These are phyloP conservation scores for Cutaneotrichosporon dermatis DNA, from an alignment of 1,284 basidiomycete genomes.

Conservation along the genomic window DNA sequence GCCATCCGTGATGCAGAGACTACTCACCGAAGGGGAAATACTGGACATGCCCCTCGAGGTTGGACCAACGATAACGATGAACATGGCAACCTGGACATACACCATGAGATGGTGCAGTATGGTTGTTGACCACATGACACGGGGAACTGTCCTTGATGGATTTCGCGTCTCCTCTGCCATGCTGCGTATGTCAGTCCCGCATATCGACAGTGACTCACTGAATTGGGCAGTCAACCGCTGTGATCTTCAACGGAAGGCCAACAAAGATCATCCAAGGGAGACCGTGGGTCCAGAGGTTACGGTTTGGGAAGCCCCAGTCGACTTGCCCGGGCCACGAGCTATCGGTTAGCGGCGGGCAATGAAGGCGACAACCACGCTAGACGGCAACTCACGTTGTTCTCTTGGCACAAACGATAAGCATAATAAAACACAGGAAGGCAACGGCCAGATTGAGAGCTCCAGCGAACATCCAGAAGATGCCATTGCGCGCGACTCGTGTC, in stretches of 20 bases:
- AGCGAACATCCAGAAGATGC: neutral
- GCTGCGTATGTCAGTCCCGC: neutral
- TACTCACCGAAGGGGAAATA: neutral
- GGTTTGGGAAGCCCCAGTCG: neutral
- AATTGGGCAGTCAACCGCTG: neutral
- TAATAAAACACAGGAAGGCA: neutral
- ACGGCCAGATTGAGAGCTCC: neutral
- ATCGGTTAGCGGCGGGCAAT: too few relatives aligned
- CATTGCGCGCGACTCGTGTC: neutral
- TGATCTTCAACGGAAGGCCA: neutral
- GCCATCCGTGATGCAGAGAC: too few relatives aligned
- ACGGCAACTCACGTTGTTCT: neutral
- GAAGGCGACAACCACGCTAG: too few relatives aligned
- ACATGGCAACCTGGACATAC: neutral
- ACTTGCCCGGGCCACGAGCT: neutral
- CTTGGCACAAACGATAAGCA: neutral
- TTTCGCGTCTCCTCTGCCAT: slow-evolving; percentile 28
- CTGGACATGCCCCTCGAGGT: neutral
- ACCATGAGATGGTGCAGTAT: slow-evolving; percentile 10
- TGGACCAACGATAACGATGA: neutral
- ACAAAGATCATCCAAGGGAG: neutral
- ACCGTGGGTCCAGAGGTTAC: neutral
- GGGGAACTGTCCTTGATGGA: slow-evolving; percentile 42
- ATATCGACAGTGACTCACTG: neutral
- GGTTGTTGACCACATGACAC: slow-evolving; percentile 37